Evolutionary conservation across 805 yeast species (phyloP), one percentile per base, ranked within the genome.

Genomic region (Lipomyces spencermartinsiae): DNA sequence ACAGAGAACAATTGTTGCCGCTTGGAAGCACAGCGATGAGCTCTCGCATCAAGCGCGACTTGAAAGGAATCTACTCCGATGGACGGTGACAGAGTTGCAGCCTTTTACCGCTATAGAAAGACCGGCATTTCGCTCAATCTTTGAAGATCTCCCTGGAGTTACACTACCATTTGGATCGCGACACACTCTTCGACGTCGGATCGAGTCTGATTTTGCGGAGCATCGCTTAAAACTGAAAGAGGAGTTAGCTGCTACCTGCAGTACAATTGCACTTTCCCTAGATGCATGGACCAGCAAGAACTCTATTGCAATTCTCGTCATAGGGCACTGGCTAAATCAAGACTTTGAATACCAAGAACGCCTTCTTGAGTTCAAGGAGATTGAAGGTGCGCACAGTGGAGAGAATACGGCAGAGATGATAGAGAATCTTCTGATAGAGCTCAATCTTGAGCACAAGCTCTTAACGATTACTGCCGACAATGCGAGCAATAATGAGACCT

Each of bases 241-340:
- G 29, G 54, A 49, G 12, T 16, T n/a, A n/a, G 54, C 54, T 49
- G 54, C 54, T n/a, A 49, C 54, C 22, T 49, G 54, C 25, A 49
- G 14, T 49, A 37, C 61, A n/a, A 35, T 58, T 34, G 35, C 60
- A n/a, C 33, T 58, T 37, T 58, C 43, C 61, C 2, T 58, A 34
- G 31, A 58, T 37, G 49, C 19, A 51, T 58, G 61, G 51, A 58
- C 61, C 37, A 58, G 60, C 60, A 58, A 19, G n/a, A 34, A 37
- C 19, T 29, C 31, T 34, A 16, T 34, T 16, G 19, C 33, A 9
- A 34, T 58, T 34, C 35, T 58, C 29, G 31, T 33, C 14, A 34
- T n/a, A 25, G 51, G 60, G 7, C 60, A 58, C 29, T 58, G 49
- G 60, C 51, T 58, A 19, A 35, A 19, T 39, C 25, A 12, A 34